phyloP scores from a whole-genome alignment of 1,139 yeast species.

The Saccharomyces hybrid region DNA sequence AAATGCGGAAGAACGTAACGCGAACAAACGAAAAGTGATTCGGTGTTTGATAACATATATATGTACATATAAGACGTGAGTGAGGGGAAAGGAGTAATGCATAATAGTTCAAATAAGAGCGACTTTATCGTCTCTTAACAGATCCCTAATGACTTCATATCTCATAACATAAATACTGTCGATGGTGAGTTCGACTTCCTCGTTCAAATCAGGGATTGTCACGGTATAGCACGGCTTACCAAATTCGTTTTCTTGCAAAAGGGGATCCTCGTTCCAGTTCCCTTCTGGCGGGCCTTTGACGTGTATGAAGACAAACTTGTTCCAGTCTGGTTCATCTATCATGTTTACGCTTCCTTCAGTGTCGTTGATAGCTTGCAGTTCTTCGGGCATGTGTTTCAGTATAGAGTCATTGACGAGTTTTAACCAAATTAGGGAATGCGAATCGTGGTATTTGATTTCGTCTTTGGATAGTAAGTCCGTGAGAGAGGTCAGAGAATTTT shows the following conservation, averaged over 20 bases:
- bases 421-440: conserved; percentile 57
- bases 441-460: conserved; percentile 57
- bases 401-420: conserved; percentile 64
- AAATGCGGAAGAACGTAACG: background rate
- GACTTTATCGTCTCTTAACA: conserved; percentile 24
- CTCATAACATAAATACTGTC: conserved; percentile 75
- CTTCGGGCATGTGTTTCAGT: conserved; percentile 57
- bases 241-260: conserved; percentile 20
- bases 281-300: conserved; percentile 34
- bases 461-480: conserved; percentile 41
- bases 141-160: conserved; percentile 40
- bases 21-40: background rate
- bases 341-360: conserved; percentile 66
- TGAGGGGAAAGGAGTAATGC: background rate
- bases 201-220: conserved; percentile 34
- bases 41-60: background rate
- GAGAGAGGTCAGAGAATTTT: conserved; percentile 10
- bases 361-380: conserved; percentile 69
- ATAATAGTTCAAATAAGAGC: conserved; percentile 19
- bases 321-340: conserved; percentile 71
- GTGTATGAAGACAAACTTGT: conserved; percentile 67
- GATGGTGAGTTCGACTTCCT: conserved; percentile 52
- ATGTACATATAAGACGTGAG: background rate
- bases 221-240: conserved; percentile 26
- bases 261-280: conserved; percentile 32